Evolutionary conservation across 768 basidiomycete species (phyloP).

Genomic region (Auricularia cornea): DNA sequence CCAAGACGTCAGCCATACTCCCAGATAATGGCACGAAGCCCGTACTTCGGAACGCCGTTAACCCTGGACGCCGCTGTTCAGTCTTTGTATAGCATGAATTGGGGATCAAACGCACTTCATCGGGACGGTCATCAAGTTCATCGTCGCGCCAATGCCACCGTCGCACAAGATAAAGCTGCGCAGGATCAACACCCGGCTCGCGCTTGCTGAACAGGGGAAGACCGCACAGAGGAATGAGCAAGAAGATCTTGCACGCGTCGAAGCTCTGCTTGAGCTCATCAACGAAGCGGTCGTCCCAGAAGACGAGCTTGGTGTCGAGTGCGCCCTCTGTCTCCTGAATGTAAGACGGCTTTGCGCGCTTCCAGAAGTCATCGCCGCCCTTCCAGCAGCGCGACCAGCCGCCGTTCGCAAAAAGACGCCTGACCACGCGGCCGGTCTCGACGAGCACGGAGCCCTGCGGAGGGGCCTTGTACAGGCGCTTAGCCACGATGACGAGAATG

Average conservation of each 20-base stretch:
- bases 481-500: conserved; percentile 17
- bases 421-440: conserved; percentile 18
- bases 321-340: conserved; percentile 13
- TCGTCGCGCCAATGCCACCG: conserved; percentile 19
- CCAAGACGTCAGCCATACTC: background rate
- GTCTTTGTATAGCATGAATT: no score
- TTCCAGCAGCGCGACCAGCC: conserved; percentile 13
- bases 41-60: conserved; percentile 22
- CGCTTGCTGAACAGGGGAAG: conserved; percentile 2
- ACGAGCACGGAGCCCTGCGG: conserved; percentile 24
- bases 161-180: conserved; percentile 9
- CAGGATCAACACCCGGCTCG: background rate
- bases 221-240: conserved; percentile 22
- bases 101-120: conserved; percentile 11
- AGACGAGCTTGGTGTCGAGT: conserved; percentile 13
- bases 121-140: conserved; percentile 19
- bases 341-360: conserved; percentile 20
- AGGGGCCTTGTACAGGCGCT: conserved; percentile 20
- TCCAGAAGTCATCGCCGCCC: conserved; percentile 22
- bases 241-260: conserved; percentile 17
- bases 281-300: conserved; percentile 28
- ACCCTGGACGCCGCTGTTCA: background rate
- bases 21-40: conserved; percentile 17
- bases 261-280: conserved; percentile 21
- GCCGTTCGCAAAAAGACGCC: conserved; percentile 13